phyloP scores from a whole-genome alignment of 495 filamentous ascomycete genomes.

The Aspergillus ostianus region DNA sequence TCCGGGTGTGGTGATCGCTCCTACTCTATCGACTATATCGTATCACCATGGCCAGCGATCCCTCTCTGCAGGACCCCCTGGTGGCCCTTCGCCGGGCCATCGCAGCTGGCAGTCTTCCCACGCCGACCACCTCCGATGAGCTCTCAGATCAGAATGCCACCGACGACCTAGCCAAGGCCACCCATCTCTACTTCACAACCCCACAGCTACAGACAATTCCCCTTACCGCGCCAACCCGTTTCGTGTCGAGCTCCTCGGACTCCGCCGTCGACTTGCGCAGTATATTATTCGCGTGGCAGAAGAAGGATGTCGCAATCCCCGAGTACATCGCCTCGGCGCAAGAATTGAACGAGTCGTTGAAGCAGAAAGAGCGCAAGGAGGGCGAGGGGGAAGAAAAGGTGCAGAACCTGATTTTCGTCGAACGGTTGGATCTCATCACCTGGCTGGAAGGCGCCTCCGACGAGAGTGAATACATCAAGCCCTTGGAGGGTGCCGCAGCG shows the following conservation, averaged over 20 bases:
- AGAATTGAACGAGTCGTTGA: constrained; percentile 76
- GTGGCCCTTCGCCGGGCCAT: constrained; percentile 77
- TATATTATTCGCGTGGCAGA: constrained; percentile 92
- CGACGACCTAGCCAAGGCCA: constrained; percentile 69
- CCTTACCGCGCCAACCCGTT: constrained; percentile 77
- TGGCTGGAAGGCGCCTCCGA: constrained; percentile 89
- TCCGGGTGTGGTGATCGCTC: not conserved
- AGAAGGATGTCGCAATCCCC: constrained; percentile 81
- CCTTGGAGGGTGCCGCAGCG: constrained; percentile 62
- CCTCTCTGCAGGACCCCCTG: constrained; percentile 64
- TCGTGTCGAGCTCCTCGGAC: constrained; percentile 60
- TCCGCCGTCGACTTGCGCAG: constrained; percentile 82
- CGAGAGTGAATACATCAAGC: constrained; percentile 88
- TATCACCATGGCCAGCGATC: constrained; percentile 30
- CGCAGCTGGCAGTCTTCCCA: constrained; percentile 59
- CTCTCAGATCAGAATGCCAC: constrained; percentile 42
- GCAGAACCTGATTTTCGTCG: constrained; percentile 83
- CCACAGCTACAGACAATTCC: constrained; percentile 63
- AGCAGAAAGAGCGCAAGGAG: constrained; percentile 49
- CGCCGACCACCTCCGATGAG: constrained; percentile 67
- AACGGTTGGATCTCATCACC: constrained; percentile 83
- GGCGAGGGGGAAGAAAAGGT: constrained; percentile 53
- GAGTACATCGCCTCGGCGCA: constrained; percentile 85
- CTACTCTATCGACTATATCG: not conserved
- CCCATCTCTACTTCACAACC: constrained; percentile 74